phyloP scores from a whole-genome alignment of 257 asterid genomes.

The Plantago major region DNA sequence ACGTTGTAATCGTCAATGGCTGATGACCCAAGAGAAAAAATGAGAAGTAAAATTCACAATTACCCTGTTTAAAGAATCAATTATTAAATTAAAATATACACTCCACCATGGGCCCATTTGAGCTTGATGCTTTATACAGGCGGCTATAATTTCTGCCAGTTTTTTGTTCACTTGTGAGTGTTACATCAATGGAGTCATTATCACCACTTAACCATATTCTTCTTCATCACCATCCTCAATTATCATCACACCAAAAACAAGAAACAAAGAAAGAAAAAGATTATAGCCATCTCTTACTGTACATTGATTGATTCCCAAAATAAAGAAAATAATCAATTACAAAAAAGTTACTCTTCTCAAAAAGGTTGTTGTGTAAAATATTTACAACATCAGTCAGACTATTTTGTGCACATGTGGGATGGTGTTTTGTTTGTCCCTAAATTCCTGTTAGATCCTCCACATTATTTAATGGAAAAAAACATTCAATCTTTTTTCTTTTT shows the following conservation, averaged over 20 bases:
- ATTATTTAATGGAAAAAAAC: constrained; percentile 8
- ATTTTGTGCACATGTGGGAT: constrained; percentile 30
- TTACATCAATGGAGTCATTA: constrained; percentile 59
- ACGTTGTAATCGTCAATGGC: no score
- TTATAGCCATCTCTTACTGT: constrained; percentile 5
- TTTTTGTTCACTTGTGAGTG: constrained; percentile 38
- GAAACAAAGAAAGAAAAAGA: constrained; percentile 11
- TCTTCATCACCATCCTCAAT: not conserved
- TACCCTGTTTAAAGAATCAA: not conserved
- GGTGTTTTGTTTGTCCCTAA: constrained; percentile 23
- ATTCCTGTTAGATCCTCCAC: constrained; percentile 25
- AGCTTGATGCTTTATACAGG: constrained; percentile 19
- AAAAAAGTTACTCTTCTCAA: constrained; percentile 22
- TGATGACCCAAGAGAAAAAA: no score
- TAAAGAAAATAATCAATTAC: constrained; percentile 28
- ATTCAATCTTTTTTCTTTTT: constrained; percentile 20
- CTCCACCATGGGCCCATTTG: constrained; percentile 21
- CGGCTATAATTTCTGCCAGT: constrained; percentile 21
- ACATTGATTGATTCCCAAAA: constrained; percentile 15
- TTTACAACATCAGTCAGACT: constrained; percentile 17
- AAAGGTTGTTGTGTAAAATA: constrained; percentile 5
- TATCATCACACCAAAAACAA: constrained; percentile 1
- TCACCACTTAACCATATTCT: constrained; percentile 23
- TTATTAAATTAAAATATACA: constrained; percentile 1
- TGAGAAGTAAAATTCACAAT: no score